These are phyloP conservation scores for Sporisorium exsertum DNA, from an alignment of 1,284 basidiomycete species.

Conservation along the genomic window DNA sequence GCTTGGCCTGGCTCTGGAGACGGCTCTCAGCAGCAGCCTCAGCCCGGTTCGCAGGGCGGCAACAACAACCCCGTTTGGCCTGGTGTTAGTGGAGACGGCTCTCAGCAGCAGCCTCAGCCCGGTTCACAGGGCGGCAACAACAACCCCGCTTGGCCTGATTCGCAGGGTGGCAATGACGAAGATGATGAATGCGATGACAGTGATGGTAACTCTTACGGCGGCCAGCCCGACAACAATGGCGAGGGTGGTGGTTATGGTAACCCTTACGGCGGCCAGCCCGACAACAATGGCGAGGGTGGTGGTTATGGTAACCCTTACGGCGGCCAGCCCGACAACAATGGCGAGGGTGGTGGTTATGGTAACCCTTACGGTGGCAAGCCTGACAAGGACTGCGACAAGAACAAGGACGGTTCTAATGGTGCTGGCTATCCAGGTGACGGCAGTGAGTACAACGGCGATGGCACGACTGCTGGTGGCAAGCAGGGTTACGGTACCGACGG, in stretches of 20 bases:
- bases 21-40: not conserved
- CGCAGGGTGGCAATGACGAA: no score
- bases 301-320: not conserved
- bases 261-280: not conserved
- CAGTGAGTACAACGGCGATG: not conserved
- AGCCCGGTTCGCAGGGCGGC: not conserved
- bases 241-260: not conserved
- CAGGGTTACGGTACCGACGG: not conserved
- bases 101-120: no score
- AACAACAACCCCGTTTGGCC: no score
- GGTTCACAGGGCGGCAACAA: no score
- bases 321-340: not conserved
- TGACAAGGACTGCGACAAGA: not conserved
- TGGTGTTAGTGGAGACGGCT: no score
- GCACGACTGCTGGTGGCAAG: not conserved
- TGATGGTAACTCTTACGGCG: not conserved
- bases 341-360: not conserved
- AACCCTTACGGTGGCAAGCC: not conserved
- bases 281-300: not conserved
- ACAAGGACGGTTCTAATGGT: not conserved
- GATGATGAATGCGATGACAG: not conserved
- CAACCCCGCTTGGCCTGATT: no score
- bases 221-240: slow-evolving; percentile 1
- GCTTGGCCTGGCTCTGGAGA: no score
- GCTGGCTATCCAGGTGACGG: not conserved